Evolutionary conservation across 192 early-diverging fungal species (phyloP).

Genomic region (Allomyces arbusculus): DNA sequence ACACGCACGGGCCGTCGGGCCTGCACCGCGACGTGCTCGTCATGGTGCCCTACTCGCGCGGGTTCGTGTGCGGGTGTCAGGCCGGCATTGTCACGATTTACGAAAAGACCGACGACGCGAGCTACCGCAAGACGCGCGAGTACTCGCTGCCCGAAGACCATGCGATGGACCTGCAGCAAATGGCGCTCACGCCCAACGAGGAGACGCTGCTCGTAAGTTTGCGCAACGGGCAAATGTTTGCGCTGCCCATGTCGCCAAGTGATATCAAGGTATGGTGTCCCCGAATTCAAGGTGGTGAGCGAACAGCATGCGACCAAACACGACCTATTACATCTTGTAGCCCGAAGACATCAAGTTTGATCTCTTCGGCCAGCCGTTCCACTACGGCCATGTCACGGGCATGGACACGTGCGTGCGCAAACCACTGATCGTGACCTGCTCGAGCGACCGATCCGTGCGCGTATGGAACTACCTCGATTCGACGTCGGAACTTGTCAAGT

Average conservation of each 20-base stretch:
- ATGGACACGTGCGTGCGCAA: constrained; percentile 33
- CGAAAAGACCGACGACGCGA: constrained; percentile 17
- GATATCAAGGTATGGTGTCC: constrained; percentile 2
- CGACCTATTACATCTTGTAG: constrained; percentile 4
- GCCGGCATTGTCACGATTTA: constrained; percentile 18
- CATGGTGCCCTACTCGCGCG: constrained; percentile 17
- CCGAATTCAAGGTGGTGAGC: background rate
- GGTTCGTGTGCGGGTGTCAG: constrained; percentile 19
- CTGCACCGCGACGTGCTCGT: constrained; percentile 6
- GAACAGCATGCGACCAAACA: no score
- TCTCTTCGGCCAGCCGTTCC: constrained; percentile 30
- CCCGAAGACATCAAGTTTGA: constrained; percentile 31
- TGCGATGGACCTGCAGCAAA: constrained; percentile 9
- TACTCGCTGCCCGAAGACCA: background rate
- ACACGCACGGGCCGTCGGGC: background rate
- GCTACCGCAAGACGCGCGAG: constrained; percentile 1
- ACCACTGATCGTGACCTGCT: constrained; percentile 34
- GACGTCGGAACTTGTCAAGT: constrained; percentile 32
- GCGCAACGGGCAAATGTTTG: constrained; percentile 20
- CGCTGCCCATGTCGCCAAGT: constrained; percentile 1
- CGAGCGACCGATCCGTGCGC: constrained; percentile 29
- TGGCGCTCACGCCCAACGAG: background rate
- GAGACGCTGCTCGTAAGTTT: constrained; percentile 2
- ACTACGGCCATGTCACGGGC: constrained; percentile 27
- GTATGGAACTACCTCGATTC: constrained; percentile 41